phyloP scores from a whole-genome alignment of 2,329 filamentous ascomycete species.

The Grosmannia serpens region DNA sequence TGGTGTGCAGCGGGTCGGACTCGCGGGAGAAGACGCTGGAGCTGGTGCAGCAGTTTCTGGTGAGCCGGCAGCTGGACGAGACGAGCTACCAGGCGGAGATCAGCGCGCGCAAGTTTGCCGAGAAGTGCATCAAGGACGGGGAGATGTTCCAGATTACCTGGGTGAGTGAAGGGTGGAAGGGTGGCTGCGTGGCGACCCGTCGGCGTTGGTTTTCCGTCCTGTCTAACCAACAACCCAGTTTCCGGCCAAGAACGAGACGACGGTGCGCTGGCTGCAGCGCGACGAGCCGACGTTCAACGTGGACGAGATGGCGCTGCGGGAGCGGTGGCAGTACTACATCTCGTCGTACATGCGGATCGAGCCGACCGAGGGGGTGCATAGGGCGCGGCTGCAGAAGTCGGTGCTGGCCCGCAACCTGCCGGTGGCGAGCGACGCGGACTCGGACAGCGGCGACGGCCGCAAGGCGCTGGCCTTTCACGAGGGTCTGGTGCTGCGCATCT shows the following conservation, averaged over 20 bases:
- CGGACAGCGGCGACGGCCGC: constrained; percentile 50
- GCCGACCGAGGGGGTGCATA: constrained; percentile 68
- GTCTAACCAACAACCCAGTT: constrained; percentile 34
- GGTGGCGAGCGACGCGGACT: constrained; percentile 45
- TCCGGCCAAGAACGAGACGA: constrained; percentile 56
- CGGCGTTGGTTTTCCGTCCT: no score
- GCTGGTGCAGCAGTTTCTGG: constrained; percentile 76
- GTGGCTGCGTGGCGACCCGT: background rate
- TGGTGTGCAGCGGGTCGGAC: constrained; percentile 75
- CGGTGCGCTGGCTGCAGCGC: constrained; percentile 58
- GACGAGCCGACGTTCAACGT: constrained; percentile 72
- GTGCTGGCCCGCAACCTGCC: constrained; percentile 64
- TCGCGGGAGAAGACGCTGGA: constrained; percentile 89
- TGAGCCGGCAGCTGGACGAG: constrained; percentile 68
- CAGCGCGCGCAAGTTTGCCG: constrained; percentile 79
- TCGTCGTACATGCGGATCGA: constrained; percentile 83
- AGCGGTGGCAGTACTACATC: constrained; percentile 91
- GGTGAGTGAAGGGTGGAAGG: no score
- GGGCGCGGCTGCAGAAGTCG: constrained; percentile 53
- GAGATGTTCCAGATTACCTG: constrained; percentile 85
- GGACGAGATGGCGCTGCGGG: constrained; percentile 73
- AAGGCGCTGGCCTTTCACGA: constrained; percentile 53
- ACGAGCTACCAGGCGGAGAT: constrained; percentile 87
- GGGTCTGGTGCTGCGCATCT: constrained; percentile 60
- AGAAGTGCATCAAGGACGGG: constrained; percentile 84